Evolutionary conservation across 805 yeast species (phyloP).

Genomic region (Gaillardinia entomophila): DNA sequence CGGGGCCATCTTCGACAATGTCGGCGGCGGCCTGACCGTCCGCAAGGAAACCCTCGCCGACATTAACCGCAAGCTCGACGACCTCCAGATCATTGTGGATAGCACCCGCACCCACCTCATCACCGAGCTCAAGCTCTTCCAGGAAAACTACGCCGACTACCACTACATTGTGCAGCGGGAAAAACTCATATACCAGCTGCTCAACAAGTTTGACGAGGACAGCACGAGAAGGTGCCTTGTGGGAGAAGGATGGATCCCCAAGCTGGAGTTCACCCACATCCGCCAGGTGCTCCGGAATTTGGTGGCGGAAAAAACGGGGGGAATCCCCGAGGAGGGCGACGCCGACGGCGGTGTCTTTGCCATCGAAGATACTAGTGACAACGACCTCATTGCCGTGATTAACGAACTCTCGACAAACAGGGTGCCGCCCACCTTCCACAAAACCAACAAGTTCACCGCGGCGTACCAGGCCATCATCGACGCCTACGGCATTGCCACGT

Average conservation of each 20-base stretch:
- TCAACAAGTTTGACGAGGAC: slow-evolving; percentile 68
- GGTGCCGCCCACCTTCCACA: slow-evolving; percentile 92
- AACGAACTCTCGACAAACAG: slow-evolving; percentile 67
- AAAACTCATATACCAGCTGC: slow-evolving; percentile 49
- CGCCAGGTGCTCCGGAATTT: slow-evolving; percentile 36
- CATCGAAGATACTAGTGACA: slow-evolving; percentile 16
- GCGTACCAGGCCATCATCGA: slow-evolving; percentile 94
- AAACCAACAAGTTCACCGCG: slow-evolving; percentile 88
- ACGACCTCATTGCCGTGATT: slow-evolving; percentile 21
- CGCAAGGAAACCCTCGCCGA: slow-evolving; percentile 22
- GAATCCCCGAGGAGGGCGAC: slow-evolving; percentile 6
- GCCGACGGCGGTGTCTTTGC: slow-evolving; percentile 14
- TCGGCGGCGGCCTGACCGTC: slow-evolving; percentile 21
- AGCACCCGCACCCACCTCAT: slow-evolving; percentile 31
- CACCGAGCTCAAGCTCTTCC: slow-evolving; percentile 31
- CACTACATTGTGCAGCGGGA: slow-evolving; percentile 42
- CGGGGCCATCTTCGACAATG: slow-evolving; percentile 32
- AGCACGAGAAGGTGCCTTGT: slow-evolving; percentile 58
- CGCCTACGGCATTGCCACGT: slow-evolving; percentile 90
- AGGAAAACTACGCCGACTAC: slow-evolving; percentile 29
- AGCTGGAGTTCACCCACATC: slow-evolving; percentile 37
- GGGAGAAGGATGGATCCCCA: slow-evolving; percentile 75
- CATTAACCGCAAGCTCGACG: slow-evolving; percentile 26
- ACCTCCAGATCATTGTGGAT: slow-evolving; percentile 25
- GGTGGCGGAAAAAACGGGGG: slow-evolving; percentile 29